Conservation (phyloP, 805 yeast genomes). For the Cyberlindnera galapagoensis region DNA sequence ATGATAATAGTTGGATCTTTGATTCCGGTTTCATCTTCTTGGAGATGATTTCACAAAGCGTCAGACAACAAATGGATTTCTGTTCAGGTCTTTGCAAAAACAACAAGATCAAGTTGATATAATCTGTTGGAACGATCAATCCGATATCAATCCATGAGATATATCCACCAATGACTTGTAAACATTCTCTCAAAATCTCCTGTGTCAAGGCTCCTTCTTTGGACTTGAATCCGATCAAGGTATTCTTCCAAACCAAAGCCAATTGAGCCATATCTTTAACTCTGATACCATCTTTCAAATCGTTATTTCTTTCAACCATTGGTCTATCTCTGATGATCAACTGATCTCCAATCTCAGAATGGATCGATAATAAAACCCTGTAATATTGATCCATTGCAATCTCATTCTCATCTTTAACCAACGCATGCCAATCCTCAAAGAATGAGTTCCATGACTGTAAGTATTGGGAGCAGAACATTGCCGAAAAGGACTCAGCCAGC, state of each 20-base stretch:
- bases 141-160: conserved; percentile 71
- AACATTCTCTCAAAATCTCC: conserved; percentile 50
- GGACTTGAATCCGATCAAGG: conserved; percentile 35
- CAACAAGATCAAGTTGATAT: conserved; percentile 43
- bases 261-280: conserved; percentile 63
- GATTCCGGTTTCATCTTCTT: conserved; percentile 74
- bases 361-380: conserved; percentile 68
- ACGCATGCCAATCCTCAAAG: conserved; percentile 40
- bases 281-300: conserved; percentile 78
- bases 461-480: conserved; percentile 44
- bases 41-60: conserved; percentile 58
- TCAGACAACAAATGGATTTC: conserved; percentile 26
- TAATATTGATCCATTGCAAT: conserved; percentile 56
- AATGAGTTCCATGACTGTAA: conserved; percentile 42
- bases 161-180: conserved; percentile 73
- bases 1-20: conserved; percentile 54
- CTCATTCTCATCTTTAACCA: conserved; percentile 26
- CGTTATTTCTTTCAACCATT: conserved; percentile 56
- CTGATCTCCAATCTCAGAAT: conserved; percentile 91
- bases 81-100: conserved; percentile 39
- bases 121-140: conserved; percentile 20
- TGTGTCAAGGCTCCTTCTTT: conserved; percentile 23
- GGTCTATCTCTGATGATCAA: conserved; percentile 65
- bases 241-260: conserved; percentile 60
- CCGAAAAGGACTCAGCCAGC: conserved; percentile 47